A percentile compares a stretch with the other conserved stretches of the same genome.
These are phyloP conservation scores for Inonotus obliquus DNA, from an alignment of 1,284 basidiomycete genomes.

Conservation along the genomic window DNA sequence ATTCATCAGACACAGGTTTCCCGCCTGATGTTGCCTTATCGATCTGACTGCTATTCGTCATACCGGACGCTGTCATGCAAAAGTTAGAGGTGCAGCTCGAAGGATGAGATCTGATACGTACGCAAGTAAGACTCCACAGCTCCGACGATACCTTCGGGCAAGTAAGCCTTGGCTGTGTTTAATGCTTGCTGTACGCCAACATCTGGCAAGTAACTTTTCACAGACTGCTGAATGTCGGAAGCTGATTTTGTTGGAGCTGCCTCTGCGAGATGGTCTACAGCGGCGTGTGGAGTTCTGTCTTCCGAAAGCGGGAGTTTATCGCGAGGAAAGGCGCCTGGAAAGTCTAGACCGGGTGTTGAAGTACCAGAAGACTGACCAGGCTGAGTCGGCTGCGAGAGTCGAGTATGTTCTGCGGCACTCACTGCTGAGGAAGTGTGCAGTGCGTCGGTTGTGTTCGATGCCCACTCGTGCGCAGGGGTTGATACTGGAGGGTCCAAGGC, in stretches of 20 bases:
- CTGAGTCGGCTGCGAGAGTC: no score
- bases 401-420: not conserved
- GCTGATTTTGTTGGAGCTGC: conserved; percentile 3
- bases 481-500: conserved; percentile 1
- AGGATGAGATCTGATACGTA: not conserved
- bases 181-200: not conserved
- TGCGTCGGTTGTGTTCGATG: not conserved
- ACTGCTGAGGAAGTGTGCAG: not conserved
- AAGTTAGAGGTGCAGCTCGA: not conserved
- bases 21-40: not conserved
- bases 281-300: not conserved
- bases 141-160: not conserved
- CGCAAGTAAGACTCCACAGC: not conserved
- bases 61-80: not conserved
- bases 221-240: not conserved
- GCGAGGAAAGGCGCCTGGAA: conserved; percentile 1
- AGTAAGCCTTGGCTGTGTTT: not conserved
- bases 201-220: not conserved
- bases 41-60: not conserved
- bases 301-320: not conserved
- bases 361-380: not conserved
- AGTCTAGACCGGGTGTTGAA: conserved; percentile 1
- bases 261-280: not conserved
- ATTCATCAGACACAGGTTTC: not conserved
- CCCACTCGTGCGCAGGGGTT: conserved; percentile 9